Evolutionary conservation across 169 alveolate species (phyloP), one percentile per base, ranked within the genome.

Genomic region (Plasmodium gonderi): DNA sequence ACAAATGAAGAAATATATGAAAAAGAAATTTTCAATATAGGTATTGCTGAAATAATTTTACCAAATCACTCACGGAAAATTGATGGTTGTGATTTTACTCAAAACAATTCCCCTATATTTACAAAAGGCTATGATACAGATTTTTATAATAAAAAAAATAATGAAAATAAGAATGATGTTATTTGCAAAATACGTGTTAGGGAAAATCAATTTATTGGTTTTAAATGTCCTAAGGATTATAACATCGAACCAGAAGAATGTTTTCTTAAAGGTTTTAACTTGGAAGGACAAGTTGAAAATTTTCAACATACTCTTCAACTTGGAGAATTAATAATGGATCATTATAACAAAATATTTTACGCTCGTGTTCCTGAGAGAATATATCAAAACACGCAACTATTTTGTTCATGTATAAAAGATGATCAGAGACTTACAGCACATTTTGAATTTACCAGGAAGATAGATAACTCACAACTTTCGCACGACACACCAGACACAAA

Each of bases 61-160:
- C 91, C 91, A 0, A 9, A 64, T 6, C 9, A 38, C 17, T 7
- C 33, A 0, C 17, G 20, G 36, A 68, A 45, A 20, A 47, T 82
- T 9, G 40, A 38, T 14, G 93, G 93, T 3, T 87, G 93, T 54
- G 93, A 87, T 36, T 87, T 87, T 51, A 75, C 85, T 5, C 7
- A 74, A 17, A 44, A 75, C 0, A 40, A 31, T 1, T 72, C 89
- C 0, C 0, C 64, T 14, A 7, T 75, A 29, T 75, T 72, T 17
- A 74, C 93, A 0, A 87, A 72, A 17, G 87, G 87, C 1, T 38
- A 49, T 51, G 40, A 38, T 36, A 8, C 29, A 14, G 31, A 51
- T 60, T 14, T 11, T 11, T 20, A 42, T 17, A 3, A n/a, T n/a
- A n/a, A n/a, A n/a, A n/a, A 36, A 64, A 67, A 31, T 20, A 11